These are phyloP conservation scores for Aspergillus nomiae DNA, from an alignment of 2,329 filamentous ascomycete genomes.

Conservation along the genomic window DNA sequence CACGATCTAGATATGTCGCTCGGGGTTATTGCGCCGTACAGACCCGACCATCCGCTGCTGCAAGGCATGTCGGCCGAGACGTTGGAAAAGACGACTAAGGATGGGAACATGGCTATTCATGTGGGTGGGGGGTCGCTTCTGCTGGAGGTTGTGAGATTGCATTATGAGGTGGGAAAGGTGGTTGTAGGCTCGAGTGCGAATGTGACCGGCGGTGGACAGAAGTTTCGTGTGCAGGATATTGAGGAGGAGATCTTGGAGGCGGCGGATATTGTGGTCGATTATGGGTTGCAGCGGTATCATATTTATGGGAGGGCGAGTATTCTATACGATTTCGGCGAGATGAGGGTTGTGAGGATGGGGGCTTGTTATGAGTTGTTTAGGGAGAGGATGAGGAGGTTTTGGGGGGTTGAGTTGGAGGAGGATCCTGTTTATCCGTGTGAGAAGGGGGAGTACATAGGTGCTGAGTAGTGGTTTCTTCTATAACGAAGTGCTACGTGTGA, in stretches of 20 bases:
- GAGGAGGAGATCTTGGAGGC: conserved; percentile 10
- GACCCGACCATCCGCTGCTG: conserved; percentile 5
- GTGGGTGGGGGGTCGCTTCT: background rate
- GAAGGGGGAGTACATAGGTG: background rate
- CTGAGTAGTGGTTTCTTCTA: background rate
- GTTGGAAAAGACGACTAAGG: background rate
- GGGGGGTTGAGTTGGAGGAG: background rate
- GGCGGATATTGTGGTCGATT: background rate
- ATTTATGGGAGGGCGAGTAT: background rate
- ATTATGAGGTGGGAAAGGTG: conserved; percentile 6
- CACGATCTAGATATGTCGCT: conserved; percentile 4
- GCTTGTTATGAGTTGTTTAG: background rate
- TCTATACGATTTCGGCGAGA: background rate
- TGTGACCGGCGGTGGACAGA: conserved; percentile 17
- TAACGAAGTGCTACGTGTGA: background rate
- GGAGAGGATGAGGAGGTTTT: background rate
- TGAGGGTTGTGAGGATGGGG: background rate
- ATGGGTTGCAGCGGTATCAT: background rate
- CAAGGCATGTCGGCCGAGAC: background rate
- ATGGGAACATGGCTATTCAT: background rate
- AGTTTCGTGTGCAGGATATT: conserved; percentile 20
- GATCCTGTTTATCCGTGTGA: background rate
- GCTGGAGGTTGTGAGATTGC: conserved; percentile 11
- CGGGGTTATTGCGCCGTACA: conserved; percentile 7
- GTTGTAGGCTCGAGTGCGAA: conserved; percentile 23